phyloP scores from a whole-genome alignment of 2,329 filamentous ascomycete species.

The Alternaria brassicicola region DNA sequence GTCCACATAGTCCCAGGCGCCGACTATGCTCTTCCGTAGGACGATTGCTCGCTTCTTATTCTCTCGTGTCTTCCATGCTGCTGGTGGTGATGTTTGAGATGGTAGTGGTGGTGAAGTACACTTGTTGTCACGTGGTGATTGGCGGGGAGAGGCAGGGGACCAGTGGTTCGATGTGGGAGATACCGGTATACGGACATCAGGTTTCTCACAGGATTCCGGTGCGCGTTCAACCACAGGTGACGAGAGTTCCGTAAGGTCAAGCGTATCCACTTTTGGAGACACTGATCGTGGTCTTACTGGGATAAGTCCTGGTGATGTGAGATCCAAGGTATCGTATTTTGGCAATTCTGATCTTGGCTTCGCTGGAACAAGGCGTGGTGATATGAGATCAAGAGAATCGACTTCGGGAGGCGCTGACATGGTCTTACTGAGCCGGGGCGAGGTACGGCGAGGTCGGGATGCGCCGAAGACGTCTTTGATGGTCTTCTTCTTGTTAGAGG shows the following conservation, averaged over 20 bases:
- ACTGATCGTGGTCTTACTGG: not conserved
- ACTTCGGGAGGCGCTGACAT: conserved; percentile 16
- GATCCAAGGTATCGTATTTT: conserved; percentile 34
- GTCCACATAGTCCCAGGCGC: conserved; percentile 43
- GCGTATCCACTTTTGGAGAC: conserved; percentile 22
- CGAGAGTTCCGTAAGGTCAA: conserved; percentile 33
- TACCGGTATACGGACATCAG: not conserved
- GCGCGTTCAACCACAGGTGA: conserved; percentile 12
- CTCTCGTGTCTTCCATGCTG: conserved; percentile 39
- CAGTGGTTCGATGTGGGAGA: conserved; percentile 12
- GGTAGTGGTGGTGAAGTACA: conserved; percentile 6
- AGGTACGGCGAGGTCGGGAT: conserved; percentile 25
- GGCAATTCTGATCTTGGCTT: conserved; percentile 9
- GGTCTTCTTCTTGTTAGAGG: conserved; percentile 3
- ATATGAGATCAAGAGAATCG: conserved; percentile 24
- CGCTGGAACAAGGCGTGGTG: conserved; percentile 1
- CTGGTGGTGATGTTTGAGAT: conserved; percentile 20
- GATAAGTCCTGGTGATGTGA: conserved; percentile 20
- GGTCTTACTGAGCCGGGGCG: conserved; percentile 29
- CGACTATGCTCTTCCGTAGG: conserved; percentile 41
- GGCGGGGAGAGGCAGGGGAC: conserved; percentile 16
- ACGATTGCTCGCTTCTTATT: conserved; percentile 42
- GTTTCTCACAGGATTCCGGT: not conserved
- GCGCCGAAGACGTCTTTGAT: not conserved
- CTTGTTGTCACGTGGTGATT: conserved; percentile 29